phyloP scores from a whole-genome alignment of 2,329 filamentous ascomycete genomes.

The Whalleya microplaca region DNA sequence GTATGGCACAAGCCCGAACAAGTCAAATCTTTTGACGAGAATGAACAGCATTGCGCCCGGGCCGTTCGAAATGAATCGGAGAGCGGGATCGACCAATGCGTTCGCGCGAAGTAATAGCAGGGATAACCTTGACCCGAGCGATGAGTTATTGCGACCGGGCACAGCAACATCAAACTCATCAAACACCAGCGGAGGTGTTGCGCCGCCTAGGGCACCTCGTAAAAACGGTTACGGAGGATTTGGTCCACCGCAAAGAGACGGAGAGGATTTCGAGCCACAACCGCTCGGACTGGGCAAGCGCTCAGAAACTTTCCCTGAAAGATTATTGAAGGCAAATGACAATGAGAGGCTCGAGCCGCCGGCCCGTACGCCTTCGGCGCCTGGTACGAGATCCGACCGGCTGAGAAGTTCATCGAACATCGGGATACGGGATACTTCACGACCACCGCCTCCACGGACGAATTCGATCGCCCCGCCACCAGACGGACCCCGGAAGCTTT shows the following conservation, averaged over 20 bases:
- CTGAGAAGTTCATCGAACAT: constrained; percentile 34
- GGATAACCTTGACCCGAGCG: constrained; percentile 25
- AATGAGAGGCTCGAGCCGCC: constrained; percentile 39
- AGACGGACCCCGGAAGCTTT: constrained; percentile 43
- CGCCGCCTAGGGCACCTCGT: constrained; percentile 45
- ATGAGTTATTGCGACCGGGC: constrained; percentile 35
- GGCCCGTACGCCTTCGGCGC: constrained; percentile 51
- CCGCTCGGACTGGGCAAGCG: constrained; percentile 46
- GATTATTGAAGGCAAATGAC: constrained; percentile 30
- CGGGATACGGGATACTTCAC: constrained; percentile 52
- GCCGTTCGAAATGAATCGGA: constrained; percentile 60
- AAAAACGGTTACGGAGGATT: constrained; percentile 64
- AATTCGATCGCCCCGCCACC: constrained; percentile 49
- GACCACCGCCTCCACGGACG: constrained; percentile 56
- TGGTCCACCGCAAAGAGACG: constrained; percentile 48
- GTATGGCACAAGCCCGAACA: constrained; percentile 54
- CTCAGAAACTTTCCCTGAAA: constrained; percentile 57
- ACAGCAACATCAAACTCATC: constrained; percentile 36
- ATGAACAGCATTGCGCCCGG: constrained; percentile 70
- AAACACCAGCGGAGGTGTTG: constrained; percentile 38
- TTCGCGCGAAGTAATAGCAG: constrained; percentile 38
- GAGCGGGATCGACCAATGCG: constrained; percentile 38
- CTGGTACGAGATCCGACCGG: constrained; percentile 47
- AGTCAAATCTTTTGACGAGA: constrained; percentile 56
- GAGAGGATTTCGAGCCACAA: constrained; percentile 43